Conservation (phyloP, 2,329 filamentous ascomycete genomes). For the Aquanectria penicillioides region DNA sequence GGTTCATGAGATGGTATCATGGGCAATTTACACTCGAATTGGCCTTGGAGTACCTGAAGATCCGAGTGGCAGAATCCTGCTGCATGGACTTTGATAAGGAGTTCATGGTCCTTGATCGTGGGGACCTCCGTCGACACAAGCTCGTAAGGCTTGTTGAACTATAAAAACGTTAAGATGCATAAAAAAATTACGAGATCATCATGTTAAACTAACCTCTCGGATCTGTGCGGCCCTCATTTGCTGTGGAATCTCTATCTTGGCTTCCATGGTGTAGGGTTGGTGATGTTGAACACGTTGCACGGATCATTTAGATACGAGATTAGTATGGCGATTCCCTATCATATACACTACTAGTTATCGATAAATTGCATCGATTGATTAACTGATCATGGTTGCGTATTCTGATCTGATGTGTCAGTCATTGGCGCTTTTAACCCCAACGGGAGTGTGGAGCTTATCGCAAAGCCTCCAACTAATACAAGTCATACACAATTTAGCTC, state of each 20-base stretch:
- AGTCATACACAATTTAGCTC: too few relatives aligned
- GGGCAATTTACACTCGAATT: conserved; percentile 42
- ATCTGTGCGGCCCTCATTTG: conserved; percentile 19
- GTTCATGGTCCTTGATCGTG: conserved; percentile 36
- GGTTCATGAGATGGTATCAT: conserved; percentile 50
- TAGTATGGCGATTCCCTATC: too few relatives aligned
- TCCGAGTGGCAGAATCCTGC: conserved; percentile 52
- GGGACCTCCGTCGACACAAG: conserved; percentile 35
- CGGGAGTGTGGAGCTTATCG: not conserved
- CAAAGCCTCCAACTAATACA: conserved; percentile 1
- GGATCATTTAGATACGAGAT: too few relatives aligned
- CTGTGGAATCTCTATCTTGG: not conserved
- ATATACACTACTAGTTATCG: too few relatives aligned
- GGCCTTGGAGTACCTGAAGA: conserved; percentile 47
- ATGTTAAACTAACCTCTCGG: not conserved
- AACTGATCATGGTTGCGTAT: too few relatives aligned
- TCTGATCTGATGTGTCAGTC: not conserved
- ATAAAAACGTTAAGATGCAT: not conserved
- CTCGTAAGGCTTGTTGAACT: conserved; percentile 45
- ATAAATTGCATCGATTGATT: too few relatives aligned
- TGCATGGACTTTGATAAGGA: conserved; percentile 46
- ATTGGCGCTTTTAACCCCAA: too few relatives aligned
- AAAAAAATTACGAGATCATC: not conserved
- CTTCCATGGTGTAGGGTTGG: not conserved
- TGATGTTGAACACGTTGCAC: not conserved